phyloP scores from a whole-genome alignment of 805 yeast species.

The Isabelozyma rhagii region DNA sequence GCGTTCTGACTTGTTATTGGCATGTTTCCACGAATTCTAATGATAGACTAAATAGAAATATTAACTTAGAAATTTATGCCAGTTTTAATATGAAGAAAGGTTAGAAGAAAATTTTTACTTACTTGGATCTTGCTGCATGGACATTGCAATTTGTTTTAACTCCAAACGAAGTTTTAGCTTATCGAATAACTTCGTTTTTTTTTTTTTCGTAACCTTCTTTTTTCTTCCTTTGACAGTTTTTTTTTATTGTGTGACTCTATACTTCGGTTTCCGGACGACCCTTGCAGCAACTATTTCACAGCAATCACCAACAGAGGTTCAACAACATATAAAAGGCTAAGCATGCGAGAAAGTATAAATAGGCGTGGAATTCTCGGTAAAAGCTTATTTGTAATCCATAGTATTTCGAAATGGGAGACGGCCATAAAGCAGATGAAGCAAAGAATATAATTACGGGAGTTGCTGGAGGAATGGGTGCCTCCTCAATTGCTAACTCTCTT shows the following conservation, averaged over 20 bases:
- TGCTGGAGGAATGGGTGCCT: slow-evolving; percentile 17
- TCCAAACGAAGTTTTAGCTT: neutral
- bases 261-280: neutral
- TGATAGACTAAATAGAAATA: neutral
- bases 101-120: slow-evolving; percentile 6
- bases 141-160: neutral
- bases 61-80: neutral
- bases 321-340: neutral
- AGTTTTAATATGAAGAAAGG: neutral
- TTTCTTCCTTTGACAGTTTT: no score
- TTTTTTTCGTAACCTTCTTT: neutral
- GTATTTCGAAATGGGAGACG: slow-evolving; percentile 5
- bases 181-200: neutral
- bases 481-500: slow-evolving; percentile 22
- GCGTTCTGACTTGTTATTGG: neutral
- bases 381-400: neutral
- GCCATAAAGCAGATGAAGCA: slow-evolving; percentile 4
- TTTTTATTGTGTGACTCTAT: neutral
- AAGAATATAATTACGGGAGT: slow-evolving; percentile 5
- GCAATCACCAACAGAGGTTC: neutral
- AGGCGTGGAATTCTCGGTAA: neutral
- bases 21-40: neutral
- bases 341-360: neutral
- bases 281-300: neutral
- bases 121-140: slow-evolving; percentile 20